These are phyloP conservation scores for Blastosporella zonata DNA, from an alignment of 1,284 basidiomycete species.

Conservation along the genomic window DNA sequence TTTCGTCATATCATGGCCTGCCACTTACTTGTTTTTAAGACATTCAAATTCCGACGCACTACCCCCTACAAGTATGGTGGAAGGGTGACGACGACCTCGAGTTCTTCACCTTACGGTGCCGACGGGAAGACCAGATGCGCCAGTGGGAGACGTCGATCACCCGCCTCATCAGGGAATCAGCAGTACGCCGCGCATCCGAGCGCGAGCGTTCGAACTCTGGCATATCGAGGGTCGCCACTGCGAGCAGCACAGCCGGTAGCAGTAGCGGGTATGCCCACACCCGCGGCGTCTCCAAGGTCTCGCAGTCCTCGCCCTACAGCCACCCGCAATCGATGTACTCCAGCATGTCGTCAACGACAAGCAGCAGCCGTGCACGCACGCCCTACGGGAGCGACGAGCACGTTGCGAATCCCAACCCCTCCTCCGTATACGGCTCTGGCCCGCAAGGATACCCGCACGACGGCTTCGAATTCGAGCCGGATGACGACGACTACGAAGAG, in stretches of 20 bases:
- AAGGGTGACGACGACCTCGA: conserved; percentile 90
- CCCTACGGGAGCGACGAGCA: conserved; percentile 42
- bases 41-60: conserved; percentile 39
- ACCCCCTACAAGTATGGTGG: conserved; percentile 89
- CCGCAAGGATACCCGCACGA: conserved; percentile 62
- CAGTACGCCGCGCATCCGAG: conserved; percentile 61
- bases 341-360: conserved; percentile 25
- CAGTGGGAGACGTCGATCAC: conserved; percentile 92
- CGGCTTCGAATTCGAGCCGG: conserved; percentile 63
- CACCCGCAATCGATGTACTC: conserved; percentile 29
- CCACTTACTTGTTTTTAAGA: neutral
- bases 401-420: conserved; percentile 29
- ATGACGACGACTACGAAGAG: conserved; percentile 76
- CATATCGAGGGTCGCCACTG: conserved; percentile 32
- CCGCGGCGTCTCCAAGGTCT: conserved; percentile 22
- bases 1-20: neutral
- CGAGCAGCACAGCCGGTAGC: conserved; percentile 42
- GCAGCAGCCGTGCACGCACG: conserved; percentile 33
- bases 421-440: conserved; percentile 39
- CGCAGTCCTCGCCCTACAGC: conserved; percentile 25
- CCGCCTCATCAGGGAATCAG: conserved; percentile 77
- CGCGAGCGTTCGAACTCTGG: conserved; percentile 25
- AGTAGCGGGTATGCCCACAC: conserved; percentile 35
- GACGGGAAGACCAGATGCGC: conserved; percentile 88
- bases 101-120: conserved; percentile 91